These are phyloP conservation scores for Glebionis coronaria DNA, from an alignment of 129 eudicot species.

Conservation along the genomic window DNA sequence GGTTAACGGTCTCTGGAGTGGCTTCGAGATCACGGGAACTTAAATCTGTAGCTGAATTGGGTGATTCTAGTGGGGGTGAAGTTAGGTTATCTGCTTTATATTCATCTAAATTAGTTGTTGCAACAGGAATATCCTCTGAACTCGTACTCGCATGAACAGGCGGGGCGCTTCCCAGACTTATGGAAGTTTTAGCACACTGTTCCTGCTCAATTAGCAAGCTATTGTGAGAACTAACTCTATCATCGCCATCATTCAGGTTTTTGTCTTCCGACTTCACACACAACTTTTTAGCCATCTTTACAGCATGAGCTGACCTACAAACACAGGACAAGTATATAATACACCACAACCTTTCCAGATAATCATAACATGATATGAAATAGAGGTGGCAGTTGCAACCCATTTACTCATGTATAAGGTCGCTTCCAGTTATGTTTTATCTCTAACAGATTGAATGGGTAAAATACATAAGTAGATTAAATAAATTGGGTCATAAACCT, in stretches of 20 bases:
- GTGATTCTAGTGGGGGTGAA: constrained; percentile 30
- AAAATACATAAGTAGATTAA: neutral
- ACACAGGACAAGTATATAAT: constrained; percentile 13
- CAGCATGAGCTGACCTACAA: constrained; percentile 85
- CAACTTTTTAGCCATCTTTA: constrained; percentile 74
- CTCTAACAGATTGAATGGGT: neutral
- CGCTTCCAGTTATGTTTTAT: neutral
- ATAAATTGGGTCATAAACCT: neutral
- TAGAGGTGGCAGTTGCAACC: constrained; percentile 6
- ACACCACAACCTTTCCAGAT: constrained; percentile 7
- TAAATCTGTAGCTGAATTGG: constrained; percentile 27
- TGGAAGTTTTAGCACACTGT: constrained; percentile 66
- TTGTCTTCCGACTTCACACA: constrained; percentile 70
- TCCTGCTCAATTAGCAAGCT: constrained; percentile 93
- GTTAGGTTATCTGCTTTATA: constrained; percentile 31
- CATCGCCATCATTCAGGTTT: constrained; percentile 62
- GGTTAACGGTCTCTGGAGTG: constrained; percentile 30
- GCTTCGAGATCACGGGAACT: constrained; percentile 38
- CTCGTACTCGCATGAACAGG: constrained; percentile 66
- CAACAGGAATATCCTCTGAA: constrained; percentile 65
- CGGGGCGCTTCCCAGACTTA: constrained; percentile 68
- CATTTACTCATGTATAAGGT: neutral
- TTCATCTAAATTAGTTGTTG: constrained; percentile 25
- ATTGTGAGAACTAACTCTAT: constrained; percentile 66
- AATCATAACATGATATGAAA: neutral